These are phyloP conservation scores for Euphrasia confusa DNA, from an alignment of 257 asterid genomes.

Conservation along the genomic window DNA sequence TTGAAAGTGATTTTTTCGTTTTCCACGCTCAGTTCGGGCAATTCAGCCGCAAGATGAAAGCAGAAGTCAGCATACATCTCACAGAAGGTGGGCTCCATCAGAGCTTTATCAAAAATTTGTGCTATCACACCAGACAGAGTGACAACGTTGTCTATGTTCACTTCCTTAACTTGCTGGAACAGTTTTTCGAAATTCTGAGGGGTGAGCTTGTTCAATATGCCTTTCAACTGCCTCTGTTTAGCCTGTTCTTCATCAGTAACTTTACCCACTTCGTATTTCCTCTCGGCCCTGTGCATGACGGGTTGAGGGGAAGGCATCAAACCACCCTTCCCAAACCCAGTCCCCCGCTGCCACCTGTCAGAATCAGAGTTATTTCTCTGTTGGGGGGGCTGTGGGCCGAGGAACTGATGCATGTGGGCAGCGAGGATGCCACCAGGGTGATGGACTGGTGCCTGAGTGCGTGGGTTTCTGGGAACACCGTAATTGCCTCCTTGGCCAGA, in stretches of 20 bases:
- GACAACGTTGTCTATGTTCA: slow-evolving; percentile 64
- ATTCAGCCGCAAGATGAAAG: slow-evolving; percentile 62
- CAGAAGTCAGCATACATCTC: slow-evolving; percentile 98
- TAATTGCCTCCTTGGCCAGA: slow-evolving; percentile 46
- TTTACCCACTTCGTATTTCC: slow-evolving; percentile 81
- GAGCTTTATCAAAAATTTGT: slow-evolving; percentile 91
- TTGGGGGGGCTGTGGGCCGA: slow-evolving; percentile 54
- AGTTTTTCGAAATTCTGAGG: slow-evolving; percentile 91
- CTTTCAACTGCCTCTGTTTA: slow-evolving; percentile 84
- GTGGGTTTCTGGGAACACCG: slow-evolving; percentile 61
- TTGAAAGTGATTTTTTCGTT: slow-evolving; percentile 69
- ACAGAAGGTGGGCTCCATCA: slow-evolving; percentile 95
- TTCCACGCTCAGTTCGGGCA: slow-evolving; percentile 74
- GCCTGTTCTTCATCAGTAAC: slow-evolving; percentile 78
- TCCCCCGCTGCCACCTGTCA: slow-evolving; percentile 87
- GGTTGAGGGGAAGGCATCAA: slow-evolving; percentile 76
- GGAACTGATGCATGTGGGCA: slow-evolving; percentile 58
- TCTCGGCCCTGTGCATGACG: slow-evolving; percentile 80
- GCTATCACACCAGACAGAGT: slow-evolving; percentile 82
- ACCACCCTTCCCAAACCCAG: slow-evolving; percentile 73
- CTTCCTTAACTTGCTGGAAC: slow-evolving; percentile 80
- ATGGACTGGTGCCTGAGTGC: slow-evolving; percentile 46
- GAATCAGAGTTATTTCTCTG: slow-evolving; percentile 67
- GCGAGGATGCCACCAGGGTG: slow-evolving; percentile 50
- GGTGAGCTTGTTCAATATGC: slow-evolving; percentile 86